Percentiles rank a stretch among this genome's conserved stretches.
phyloP scores from a whole-genome alignment of 2,329 filamentous ascomycete species.

The Colletotrichum magnum region DNA sequence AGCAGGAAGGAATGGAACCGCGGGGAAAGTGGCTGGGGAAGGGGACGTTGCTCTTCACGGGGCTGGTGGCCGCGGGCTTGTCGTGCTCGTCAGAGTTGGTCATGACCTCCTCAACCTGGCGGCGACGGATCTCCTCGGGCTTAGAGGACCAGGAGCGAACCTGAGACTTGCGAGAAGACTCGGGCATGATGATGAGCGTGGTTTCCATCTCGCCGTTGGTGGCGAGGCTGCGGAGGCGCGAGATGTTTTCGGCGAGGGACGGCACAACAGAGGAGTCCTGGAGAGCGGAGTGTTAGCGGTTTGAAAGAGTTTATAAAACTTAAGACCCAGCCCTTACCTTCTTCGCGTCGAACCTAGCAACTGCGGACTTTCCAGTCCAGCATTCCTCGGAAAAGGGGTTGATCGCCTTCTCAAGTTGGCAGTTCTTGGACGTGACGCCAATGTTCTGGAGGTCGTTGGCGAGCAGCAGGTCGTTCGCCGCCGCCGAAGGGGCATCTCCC shows the following conservation, averaged over 20 bases:
- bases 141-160: slow-evolving; percentile 57
- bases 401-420: slow-evolving; percentile 55
- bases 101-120: slow-evolving; percentile 64
- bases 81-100: slow-evolving; percentile 45
- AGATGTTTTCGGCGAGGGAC: slow-evolving; percentile 60
- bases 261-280: slow-evolving; percentile 54
- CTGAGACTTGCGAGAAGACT: slow-evolving; percentile 55
- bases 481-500: slow-evolving; percentile 58
- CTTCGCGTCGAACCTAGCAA: slow-evolving; percentile 59
- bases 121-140: slow-evolving; percentile 61
- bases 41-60: slow-evolving; percentile 44
- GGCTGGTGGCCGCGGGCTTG: slow-evolving; percentile 41
- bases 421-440: slow-evolving; percentile 54
- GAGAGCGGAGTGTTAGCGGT: slow-evolving; percentile 4
- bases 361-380: slow-evolving; percentile 60
- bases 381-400: slow-evolving; percentile 60
- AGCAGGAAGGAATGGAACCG: slow-evolving; percentile 78
- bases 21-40: slow-evolving; percentile 54
- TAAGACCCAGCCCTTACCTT: slow-evolving; percentile 52
- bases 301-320: not conserved
- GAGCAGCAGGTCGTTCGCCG: slow-evolving; percentile 59
- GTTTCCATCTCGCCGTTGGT: slow-evolving; percentile 68
- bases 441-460: slow-evolving; percentile 57
- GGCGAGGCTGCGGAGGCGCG: slow-evolving; percentile 61
- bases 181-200: slow-evolving; percentile 68